Evolutionary conservation across 2,329 filamentous ascomycete species (phyloP).

Genomic region (Neophaeococcomyces mojaviensis): DNA sequence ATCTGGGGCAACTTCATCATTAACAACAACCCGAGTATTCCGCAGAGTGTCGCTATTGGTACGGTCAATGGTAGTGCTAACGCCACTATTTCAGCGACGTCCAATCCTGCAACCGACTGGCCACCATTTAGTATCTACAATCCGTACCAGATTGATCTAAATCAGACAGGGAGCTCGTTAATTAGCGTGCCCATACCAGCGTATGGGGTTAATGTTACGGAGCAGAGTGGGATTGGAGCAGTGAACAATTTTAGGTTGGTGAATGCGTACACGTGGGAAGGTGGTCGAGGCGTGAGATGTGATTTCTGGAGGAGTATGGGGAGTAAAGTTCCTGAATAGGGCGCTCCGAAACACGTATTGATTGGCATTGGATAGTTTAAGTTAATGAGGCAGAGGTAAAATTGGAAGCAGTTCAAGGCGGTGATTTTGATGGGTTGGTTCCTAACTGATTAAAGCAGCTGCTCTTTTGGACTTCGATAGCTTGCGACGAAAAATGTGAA

Average conservation of each 20-base stretch:
- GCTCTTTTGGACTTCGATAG: no score
- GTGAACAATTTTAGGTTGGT: slow-evolving; percentile 36
- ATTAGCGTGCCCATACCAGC: slow-evolving; percentile 16
- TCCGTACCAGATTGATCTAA: slow-evolving; percentile 39
- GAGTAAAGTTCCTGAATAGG: slow-evolving; percentile 14
- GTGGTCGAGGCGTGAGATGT: slow-evolving; percentile 39
- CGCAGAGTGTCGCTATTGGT: slow-evolving; percentile 24
- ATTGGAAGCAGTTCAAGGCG: no score
- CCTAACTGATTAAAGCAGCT: no score
- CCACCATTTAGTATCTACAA: slow-evolving; percentile 28
- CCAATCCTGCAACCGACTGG: slow-evolving; percentile 31
- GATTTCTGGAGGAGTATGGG: slow-evolving; percentile 36
- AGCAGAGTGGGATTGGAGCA: slow-evolving; percentile 27
- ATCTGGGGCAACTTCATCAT: slow-evolving; percentile 44
- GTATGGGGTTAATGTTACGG: slow-evolving; percentile 21
- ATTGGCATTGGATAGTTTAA: no score
- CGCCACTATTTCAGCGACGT: slow-evolving; percentile 4
- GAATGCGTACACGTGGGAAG: slow-evolving; percentile 43
- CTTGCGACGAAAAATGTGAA: no score
- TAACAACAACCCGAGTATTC: slow-evolving; percentile 35
- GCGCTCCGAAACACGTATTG: no score
- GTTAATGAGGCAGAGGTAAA: no score
- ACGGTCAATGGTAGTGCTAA: slow-evolving; percentile 24
- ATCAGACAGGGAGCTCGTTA: slow-evolving; percentile 38
- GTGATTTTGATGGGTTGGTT: no score